Evolutionary conservation across 2,329 filamentous ascomycete species (phyloP).

Genomic region (Trichoderma afroharzianum): DNA sequence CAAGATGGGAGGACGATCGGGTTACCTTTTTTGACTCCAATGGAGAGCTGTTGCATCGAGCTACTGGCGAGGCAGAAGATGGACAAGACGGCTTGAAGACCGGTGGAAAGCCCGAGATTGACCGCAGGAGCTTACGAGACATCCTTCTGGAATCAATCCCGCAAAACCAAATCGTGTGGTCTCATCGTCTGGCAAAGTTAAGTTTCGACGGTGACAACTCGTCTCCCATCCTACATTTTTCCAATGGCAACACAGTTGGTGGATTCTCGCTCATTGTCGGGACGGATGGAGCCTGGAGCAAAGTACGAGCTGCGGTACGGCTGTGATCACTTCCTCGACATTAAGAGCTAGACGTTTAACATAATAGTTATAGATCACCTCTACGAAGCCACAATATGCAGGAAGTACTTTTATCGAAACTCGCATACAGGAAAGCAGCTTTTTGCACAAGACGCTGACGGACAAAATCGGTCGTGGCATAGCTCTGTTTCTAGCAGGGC

Average conservation of each 20-base stretch:
- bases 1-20: slow-evolving; percentile 5
- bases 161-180: neutral
- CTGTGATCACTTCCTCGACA: neutral
- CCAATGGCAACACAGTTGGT: neutral
- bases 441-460: neutral
- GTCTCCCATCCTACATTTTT: neutral
- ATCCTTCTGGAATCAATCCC: slow-evolving; percentile 1
- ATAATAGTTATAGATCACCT: neutral
- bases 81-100: neutral
- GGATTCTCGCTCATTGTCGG: neutral
- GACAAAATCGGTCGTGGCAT: slow-evolving; percentile 1
- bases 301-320: slow-evolving; percentile 1
- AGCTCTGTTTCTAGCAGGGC: slow-evolving; percentile 2
- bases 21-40: neutral
- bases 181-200: slow-evolving; percentile 1
- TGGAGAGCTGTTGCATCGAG: slow-evolving; percentile 1
- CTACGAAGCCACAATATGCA: neutral
- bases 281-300: neutral
- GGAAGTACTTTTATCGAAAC: neutral
- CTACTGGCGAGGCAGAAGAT: slow-evolving; percentile 1
- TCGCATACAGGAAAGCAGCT: neutral
- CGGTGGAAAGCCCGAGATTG: slow-evolving; percentile 2
- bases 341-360: neutral
- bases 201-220: neutral
- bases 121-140: neutral